Base-by-base conservation (phyloP, 441 rosid genomes). In the Croton laevigatus region DNA sequence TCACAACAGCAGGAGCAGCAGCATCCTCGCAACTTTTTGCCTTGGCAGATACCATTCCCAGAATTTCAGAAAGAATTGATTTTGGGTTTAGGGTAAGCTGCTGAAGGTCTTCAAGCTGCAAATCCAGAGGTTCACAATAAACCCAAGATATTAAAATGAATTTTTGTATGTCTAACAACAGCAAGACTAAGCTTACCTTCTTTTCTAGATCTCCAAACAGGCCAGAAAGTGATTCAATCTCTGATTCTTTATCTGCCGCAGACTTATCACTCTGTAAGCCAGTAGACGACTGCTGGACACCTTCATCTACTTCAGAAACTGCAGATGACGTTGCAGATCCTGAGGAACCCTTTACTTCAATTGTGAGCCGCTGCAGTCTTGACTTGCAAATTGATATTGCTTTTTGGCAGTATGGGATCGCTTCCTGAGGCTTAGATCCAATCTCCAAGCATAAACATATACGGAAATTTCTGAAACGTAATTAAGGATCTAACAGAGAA, bases 71-170 rank as follows among this genome's bases (percentile, higher is more conserved):
- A 44, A 94, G 89, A 58, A 88, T 71, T 8, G 89, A 87, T 69
- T 78, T 84, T 12, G 98, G 97, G 80, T 92, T 84, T 70, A 80
- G 59, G 37, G 77, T 85, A 53, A 79, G 81, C 78, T 87, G 96
- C 44, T 88, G 93, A 65, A 94, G 85, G 87, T 92, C 99, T 77
- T 92, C 98, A 72, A 92, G 97, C 99, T 94, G 83, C 81, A 84
- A n/a, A 61, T 49, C 65, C 68, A 71, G 62, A 60, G 53, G 75
- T 40, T 27, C 19, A 75, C 8, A 59, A 75, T 70, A 17, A 69
- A 59, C 65, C 61, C 70, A 70, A 8, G 34, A 6, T 57, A 65
- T 37, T 61, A 38, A 37, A 38, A 59, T 0, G n/a, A 73, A 60
- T 44, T 49, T 46, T 58, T 62, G 20, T 7, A 38, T 13, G 63